These are phyloP conservation scores for Toxoplasma gondii DNA, from an alignment of 169 alveolate species.

Conservation along the genomic window DNA sequence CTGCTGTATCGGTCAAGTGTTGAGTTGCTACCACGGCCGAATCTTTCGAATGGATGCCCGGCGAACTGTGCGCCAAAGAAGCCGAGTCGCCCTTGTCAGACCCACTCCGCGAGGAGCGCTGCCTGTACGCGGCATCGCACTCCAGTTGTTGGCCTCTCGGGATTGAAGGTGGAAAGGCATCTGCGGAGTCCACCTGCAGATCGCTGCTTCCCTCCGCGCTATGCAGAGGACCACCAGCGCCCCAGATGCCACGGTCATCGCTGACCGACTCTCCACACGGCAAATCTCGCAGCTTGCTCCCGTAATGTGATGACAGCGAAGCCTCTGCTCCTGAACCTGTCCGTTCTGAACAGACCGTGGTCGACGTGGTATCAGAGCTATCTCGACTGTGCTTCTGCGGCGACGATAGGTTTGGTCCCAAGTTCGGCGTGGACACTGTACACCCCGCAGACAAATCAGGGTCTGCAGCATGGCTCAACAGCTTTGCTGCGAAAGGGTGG, in stretches of 20 bases:
- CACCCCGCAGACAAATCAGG: neutral
- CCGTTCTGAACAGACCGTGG: neutral
- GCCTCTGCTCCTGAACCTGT: neutral
- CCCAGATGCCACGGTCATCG: neutral
- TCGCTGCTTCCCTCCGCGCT: neutral
- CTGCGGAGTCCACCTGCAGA: neutral
- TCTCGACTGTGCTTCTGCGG: neutral
- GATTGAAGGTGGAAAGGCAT: neutral
- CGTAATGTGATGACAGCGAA: neutral
- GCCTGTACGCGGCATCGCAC: neutral
- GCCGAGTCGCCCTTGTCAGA: neutral
- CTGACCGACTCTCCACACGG: neutral
- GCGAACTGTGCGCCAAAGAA: neutral
- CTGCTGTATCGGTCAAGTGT: neutral
- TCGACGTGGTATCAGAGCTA: neutral
- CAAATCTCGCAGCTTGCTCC: neutral
- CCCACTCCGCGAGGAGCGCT: neutral
- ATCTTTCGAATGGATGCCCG: neutral
- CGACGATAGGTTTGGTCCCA: neutral
- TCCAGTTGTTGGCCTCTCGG: neutral
- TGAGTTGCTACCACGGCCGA: neutral
- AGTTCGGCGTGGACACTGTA: neutral
- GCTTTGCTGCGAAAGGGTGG: neutral
- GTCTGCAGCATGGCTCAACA: neutral
- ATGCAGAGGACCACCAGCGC: neutral